Evolutionary conservation across 257 asterid species (phyloP), one percentile per base, ranked within the genome.

Genomic region (Solanum ossicruentum): DNA sequence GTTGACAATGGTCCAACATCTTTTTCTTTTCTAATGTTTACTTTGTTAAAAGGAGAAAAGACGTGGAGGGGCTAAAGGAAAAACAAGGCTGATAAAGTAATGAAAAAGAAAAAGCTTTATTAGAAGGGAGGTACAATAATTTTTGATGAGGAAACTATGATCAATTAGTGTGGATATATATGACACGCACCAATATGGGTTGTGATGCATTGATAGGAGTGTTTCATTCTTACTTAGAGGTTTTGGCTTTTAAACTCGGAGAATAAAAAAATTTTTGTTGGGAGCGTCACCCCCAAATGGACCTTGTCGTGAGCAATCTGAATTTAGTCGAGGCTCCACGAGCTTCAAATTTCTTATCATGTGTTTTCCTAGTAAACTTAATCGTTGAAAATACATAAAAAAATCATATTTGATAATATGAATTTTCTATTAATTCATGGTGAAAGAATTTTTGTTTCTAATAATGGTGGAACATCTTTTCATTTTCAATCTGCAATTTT

Each of bases 101-200:
- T 32, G 84, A 20, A 84, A 70, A 43, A 65, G 69, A 57, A 52
- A 67, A 69, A 20, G 82, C 87, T 84, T 89, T 71, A 86, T 28
- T 85, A 41, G 65, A 47, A 43, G 83, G 18, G 58, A 49, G 82
- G 91, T 85, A 89, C 91, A 88, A 91, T 88, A 82, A 88, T 89
- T 88, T 77, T 56, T 45, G 81, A 69, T 80, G 77, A 56, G 18
- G 61, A 75, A 75, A 75, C 16, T 75, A 49, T 13, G 82, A 16
- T 23, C 61, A 23, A 75, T 23, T 21, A 21, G 60, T 49, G 43
- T 17, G 6, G 18, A 15, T 75, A 75, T 23, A 47, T 12, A 47
- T 26, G 12, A 13, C 6, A 49, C 39, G 47, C 0, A 3, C 3
- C 32, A 28, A 28, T 28, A 28, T 2, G 32, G 0, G 3, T 28